A percentile compares a stretch with the other conserved stretches of the same genome.
Conservation (phyloP, 305 asterid species). For the Fraxinus floribunda region DNA sequence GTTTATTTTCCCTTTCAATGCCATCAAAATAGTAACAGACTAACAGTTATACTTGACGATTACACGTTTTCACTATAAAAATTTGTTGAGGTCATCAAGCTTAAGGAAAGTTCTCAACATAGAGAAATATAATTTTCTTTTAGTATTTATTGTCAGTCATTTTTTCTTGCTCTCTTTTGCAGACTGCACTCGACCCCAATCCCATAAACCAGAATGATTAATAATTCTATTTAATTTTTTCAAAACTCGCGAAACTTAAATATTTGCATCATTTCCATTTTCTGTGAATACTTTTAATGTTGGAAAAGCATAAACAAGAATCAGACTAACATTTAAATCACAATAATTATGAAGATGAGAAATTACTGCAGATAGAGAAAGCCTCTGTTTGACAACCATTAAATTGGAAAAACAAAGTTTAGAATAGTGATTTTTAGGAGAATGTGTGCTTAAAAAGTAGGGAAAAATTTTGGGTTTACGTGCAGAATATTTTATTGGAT, state of each 20-base stretch:
- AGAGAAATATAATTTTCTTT: background rate
- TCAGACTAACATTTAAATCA: background rate
- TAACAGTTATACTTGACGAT: background rate
- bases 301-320: background rate
- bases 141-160: background rate
- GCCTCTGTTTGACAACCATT: background rate
- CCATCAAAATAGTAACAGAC: background rate
- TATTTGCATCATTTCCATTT: background rate
- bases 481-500: no score
- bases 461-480: background rate
- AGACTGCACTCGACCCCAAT: background rate
- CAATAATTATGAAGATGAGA: background rate
- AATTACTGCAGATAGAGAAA: background rate
- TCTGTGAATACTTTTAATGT: background rate
- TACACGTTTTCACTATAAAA: background rate
- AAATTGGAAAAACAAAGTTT: background rate
- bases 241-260: background rate
- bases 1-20: background rate
- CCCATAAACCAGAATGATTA: background rate
- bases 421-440: no score
- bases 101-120: background rate
- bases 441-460: background rate
- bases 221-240: background rate
- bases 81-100: background rate
- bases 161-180: constrained; percentile 1